Conservation (phyloP, 176 grass and related monocot genomes). For the Carex parvula region DNA sequence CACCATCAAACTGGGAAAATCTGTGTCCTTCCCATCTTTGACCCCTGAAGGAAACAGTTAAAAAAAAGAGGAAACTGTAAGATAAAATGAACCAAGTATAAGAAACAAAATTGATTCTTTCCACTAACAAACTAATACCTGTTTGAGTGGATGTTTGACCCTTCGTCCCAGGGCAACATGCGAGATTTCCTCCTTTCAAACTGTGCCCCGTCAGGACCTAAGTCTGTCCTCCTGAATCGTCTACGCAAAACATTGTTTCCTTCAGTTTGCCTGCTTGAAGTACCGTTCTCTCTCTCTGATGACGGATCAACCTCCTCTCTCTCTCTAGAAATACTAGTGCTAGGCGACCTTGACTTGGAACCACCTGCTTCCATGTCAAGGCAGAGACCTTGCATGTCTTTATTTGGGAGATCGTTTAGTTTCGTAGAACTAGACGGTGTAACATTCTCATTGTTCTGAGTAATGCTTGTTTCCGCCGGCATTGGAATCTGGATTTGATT, state of each 20-base stretch:
- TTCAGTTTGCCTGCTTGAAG: background rate
- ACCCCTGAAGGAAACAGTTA: constrained; percentile 14
- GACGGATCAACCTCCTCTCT: constrained; percentile 15
- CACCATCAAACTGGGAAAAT: constrained; percentile 27
- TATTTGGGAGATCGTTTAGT: background rate
- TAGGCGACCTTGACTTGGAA: constrained; percentile 23
- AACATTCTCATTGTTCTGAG: constrained; percentile 27
- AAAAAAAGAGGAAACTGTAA: background rate
- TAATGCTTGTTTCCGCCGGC: constrained; percentile 12
- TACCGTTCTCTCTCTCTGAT: constrained; percentile 4
- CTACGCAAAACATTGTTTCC: background rate
- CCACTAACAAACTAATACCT: constrained; percentile 22
- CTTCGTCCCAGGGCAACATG: constrained; percentile 12
- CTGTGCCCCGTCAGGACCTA: background rate
- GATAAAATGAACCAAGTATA: constrained; percentile 7
- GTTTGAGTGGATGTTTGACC: constrained; percentile 16
- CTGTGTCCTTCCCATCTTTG: constrained; percentile 26
- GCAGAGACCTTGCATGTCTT: constrained; percentile 12
- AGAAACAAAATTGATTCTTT: background rate
- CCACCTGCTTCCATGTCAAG: constrained; percentile 7
- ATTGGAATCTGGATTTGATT: background rate
- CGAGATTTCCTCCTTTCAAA: constrained; percentile 21
- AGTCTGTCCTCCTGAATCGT: constrained; percentile 9
- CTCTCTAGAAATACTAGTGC: constrained; percentile 9
- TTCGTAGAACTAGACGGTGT: constrained; percentile 15